phyloP scores from a whole-genome alignment of 2,329 filamentous ascomycete species.

The Trichoderma gracile region DNA sequence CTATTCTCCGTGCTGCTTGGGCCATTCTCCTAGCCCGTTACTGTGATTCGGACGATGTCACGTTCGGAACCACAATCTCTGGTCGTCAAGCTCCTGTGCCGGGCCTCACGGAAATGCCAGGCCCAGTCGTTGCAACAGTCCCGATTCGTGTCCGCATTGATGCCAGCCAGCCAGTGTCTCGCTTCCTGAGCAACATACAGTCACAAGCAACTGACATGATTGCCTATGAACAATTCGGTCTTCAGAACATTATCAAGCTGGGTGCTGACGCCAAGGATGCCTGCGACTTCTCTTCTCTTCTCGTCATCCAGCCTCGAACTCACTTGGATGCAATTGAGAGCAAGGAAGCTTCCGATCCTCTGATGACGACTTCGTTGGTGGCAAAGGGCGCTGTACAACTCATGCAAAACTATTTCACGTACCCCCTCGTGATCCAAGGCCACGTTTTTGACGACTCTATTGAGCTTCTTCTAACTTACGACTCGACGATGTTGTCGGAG shows the following conservation, averaged over 20 bases:
- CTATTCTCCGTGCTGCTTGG: constrained; percentile 31
- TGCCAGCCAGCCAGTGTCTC: constrained; percentile 12
- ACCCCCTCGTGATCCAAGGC: constrained; percentile 22
- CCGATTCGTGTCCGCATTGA: constrained; percentile 28
- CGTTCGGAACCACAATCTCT: constrained; percentile 31
- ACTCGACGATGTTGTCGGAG: constrained; percentile 11
- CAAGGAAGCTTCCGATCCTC: constrained; percentile 3
- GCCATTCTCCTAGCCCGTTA: constrained; percentile 29
- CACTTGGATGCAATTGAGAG: neutral
- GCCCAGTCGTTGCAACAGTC: constrained; percentile 27
- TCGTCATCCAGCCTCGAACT: constrained; percentile 20
- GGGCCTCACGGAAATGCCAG: constrained; percentile 26
- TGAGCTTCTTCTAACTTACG: constrained; percentile 15
- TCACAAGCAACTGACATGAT: constrained; percentile 30
- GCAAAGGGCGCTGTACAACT: constrained; percentile 7
- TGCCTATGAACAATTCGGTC: constrained; percentile 31
- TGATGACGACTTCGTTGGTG: neutral
- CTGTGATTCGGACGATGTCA: constrained; percentile 27
- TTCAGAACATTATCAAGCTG: constrained; percentile 26
- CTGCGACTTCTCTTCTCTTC: constrained; percentile 15
- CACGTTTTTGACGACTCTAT: constrained; percentile 12
- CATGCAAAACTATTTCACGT: constrained; percentile 22
- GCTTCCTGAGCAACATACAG: constrained; percentile 25
- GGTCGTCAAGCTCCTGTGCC: constrained; percentile 29
- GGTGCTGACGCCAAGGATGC: constrained; percentile 8